Evolutionary conservation across 495 filamentous ascomycete genomes (phyloP), one percentile per base, ranked within the genome.

Genomic region (Tuber brumale): DNA sequence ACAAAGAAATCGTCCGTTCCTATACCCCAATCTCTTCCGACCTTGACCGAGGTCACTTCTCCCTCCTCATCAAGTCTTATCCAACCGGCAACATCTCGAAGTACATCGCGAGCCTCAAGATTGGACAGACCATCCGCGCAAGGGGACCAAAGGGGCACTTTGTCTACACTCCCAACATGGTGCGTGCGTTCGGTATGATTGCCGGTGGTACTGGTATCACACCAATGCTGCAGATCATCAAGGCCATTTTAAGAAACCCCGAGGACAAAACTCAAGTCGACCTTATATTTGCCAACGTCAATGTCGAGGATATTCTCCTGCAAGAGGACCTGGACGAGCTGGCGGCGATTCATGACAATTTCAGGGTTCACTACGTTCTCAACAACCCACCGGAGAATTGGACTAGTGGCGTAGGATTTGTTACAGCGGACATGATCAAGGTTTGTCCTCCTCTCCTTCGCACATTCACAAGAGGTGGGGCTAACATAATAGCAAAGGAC

Each of bases 121-220:
- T 97, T 69, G 94, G 95, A 72, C 89, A 98, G 84, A 91, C 88
- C 72, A 93, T 99, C 89, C 92, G 92, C 83, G 92, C 97, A 75
- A 89, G 88, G 79, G 95, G 95, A 21, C 95, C 95, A 81, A 97
- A 97, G 88, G 95, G 95, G 80, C 94, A 95, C 76, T 97, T 99
- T 88, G 92, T 96, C 70, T 99, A 99, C 85, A 91, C 90, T 14
- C 94, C 95, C 74, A 97, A 97, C 87, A 92, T 99, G 91, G 92
- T 94, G 75, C 89, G 93, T 71, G 91, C 91, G 83, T 95, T 99
- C 74, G 95, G 95, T 80, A 99, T 99, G 95, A 93, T 99, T 82
- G 93, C 95, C 75, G 95, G 95, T 84, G 95, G 95, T 72, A 98
- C 95, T 21, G 95, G 95, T 81, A 97, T 99, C 85, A 99, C 95